Evolutionary conservation across 2,329 filamentous ascomycete genomes (phyloP), one percentile per base, ranked within the genome.

Genomic region (Byssothecium circinans): DNA sequence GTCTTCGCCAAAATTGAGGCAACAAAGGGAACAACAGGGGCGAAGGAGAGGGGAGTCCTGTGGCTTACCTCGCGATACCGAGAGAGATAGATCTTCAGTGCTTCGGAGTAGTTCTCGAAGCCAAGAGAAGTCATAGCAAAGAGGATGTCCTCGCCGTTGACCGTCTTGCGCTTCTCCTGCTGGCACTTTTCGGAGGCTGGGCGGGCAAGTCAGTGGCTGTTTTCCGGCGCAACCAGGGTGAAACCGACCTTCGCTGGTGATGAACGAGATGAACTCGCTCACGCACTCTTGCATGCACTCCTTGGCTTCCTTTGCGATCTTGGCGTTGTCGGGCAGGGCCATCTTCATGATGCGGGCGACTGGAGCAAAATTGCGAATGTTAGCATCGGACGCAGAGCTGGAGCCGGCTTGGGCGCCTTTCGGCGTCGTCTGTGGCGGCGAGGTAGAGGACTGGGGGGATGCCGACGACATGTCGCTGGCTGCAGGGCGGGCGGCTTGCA

Each of bases 241-340:
- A 17, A 20, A 77, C 87, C 69, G 73, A 96, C 94, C 94, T 81
- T 99, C 94, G 73, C 92, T 97, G 29, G 94, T 99, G 70, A 99
- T 97, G 80, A 99, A 99, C 6, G 90, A 96, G 78, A 99, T 99
- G 74, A 99, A 99, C 76, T 99, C 94, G 84, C 91, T 96, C 49
- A 99, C 94, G 69, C 94, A 99, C 74, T 99, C 94, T 74, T 99
- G 94, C 94, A 99, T 97, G 76, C 94, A 99, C 72, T 99, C 94
- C 74, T 99, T 99, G 46, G 94, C 94, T 71, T 99, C 94, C 71
- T 99, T 99, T 50, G 91, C 91, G 53, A 99, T 99, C 76, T 99
- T 99, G 60, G 94, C 94, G 69, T 99, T 99, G 58, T 99, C 94
- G 42, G 94, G 94, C 40, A 99, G 81, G 6, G 94, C 94, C 64